Evolutionary conservation across 768 basidiomycete genomes (phyloP).

Genomic region (Leccinum disarticulatum): DNA sequence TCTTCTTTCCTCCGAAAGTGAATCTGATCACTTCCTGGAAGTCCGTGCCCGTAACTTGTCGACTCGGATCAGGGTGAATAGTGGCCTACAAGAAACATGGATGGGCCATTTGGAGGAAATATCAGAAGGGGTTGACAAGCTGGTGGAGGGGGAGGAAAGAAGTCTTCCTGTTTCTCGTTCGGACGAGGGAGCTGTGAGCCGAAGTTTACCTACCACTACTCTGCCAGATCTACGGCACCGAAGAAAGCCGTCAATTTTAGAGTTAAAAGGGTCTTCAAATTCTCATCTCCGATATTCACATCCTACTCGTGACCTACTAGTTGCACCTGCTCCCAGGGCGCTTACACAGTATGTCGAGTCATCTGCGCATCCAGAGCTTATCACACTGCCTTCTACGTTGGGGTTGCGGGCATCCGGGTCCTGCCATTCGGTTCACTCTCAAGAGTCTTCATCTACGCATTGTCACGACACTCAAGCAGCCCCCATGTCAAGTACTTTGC

Average conservation of each 20-base stretch:
- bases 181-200: conserved; percentile 36
- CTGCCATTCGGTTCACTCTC: conserved; percentile 21
- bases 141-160: conserved; percentile 41
- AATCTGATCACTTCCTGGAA: conserved; percentile 46
- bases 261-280: conserved; percentile 32
- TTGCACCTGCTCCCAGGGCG: conserved; percentile 71
- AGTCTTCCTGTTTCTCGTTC: conserved; percentile 3
- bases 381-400: conserved; percentile 68
- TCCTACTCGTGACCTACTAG: conserved; percentile 51
- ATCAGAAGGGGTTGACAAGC: conserved; percentile 55
- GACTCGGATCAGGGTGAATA: conserved; percentile 47
- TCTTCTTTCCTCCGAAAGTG: conserved; percentile 47
- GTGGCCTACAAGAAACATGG: conserved; percentile 55
- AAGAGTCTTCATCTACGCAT: not conserved
- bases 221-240: conserved; percentile 34
- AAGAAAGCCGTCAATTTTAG: conserved; percentile 47
- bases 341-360: conserved; percentile 73
- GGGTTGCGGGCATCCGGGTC: conserved; percentile 51
- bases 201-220: conserved; percentile 44
- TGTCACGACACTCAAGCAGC: conserved; percentile 4
- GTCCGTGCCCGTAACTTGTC: conserved; percentile 52
- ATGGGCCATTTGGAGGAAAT: conserved; percentile 69
- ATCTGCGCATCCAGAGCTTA: conserved; percentile 48
- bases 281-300: conserved; percentile 50
- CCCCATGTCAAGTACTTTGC: conserved; percentile 19